Evolutionary conservation across 495 filamentous ascomycete species (phyloP), one percentile per base, ranked within the genome.

Genomic region (Penicillium parvum): DNA sequence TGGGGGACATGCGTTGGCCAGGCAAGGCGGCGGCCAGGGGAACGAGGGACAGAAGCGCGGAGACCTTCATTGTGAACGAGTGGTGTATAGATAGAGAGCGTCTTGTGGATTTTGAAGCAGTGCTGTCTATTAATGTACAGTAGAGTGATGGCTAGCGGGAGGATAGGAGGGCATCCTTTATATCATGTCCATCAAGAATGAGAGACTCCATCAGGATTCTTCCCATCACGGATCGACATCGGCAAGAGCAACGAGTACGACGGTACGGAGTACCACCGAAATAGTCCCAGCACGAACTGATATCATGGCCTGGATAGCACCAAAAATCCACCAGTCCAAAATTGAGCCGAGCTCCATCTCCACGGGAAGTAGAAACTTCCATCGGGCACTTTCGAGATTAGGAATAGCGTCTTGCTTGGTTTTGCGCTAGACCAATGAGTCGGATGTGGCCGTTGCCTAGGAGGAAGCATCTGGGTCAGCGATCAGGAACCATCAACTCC

Each of bases 31-130:
- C 50, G 18, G 47, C 54, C 39, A 60, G 47, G 34, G 53, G 48
- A 35, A 45, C 40, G 44, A 58, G 28, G 19, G 57, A 43, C 11
- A 60, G 45, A 16, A 60, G 32, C 2, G 57, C 50, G 18, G 57
- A 60, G 37, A 60, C 32, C 54, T 58, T 60, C 57, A 60, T 60
- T 35, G 8, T 55, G 47, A 57, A 33, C 5, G 41, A 43, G 8
- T 30, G 47, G 25, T 17, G 20, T 19, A 10, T 14, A 19, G 10
- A 8, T 12, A 18, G 1, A 27, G 33, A n/a, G n/a, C n/a, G n/a
- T n/a, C n/a, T n/a, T n/a, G n/a, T n/a, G n/a, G n/a, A n/a, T 36
- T 22, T 22, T 29, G 33, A 21, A 37, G 22, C 28, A 15, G n/a
- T n/a, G n/a, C n/a, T 18, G 32, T 20, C 7, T 35, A 26, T n/a